Conservation (phyloP, 179 eudicot genomes). For the Gypsophila paniculata region DNA sequence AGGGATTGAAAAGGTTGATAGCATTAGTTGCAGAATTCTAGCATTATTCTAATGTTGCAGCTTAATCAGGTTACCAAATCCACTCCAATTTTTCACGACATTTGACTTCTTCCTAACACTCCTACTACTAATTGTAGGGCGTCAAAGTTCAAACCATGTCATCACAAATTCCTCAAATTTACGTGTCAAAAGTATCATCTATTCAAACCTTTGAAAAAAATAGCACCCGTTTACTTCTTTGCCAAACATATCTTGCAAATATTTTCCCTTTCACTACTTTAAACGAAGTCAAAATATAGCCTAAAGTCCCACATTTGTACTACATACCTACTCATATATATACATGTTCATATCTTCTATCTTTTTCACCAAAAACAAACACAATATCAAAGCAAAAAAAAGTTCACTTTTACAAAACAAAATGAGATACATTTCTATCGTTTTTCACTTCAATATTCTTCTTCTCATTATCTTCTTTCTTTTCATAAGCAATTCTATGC, state of each 20-base stretch:
- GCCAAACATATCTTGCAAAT: conserved; percentile 10
- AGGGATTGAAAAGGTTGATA: conserved; percentile 11
- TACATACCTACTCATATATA: conserved; percentile 16
- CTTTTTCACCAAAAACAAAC: background rate
- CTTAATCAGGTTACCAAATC: conserved; percentile 20
- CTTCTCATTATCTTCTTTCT: conserved; percentile 24
- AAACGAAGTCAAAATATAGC: conserved; percentile 19
- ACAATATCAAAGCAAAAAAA: conserved; percentile 5
- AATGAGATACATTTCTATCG: conserved; percentile 14
- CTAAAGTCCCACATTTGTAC: background rate
- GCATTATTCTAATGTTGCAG: background rate
- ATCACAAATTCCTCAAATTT: background rate
- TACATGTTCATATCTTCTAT: background rate
- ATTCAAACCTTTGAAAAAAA: conserved; percentile 29
- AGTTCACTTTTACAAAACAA: background rate
- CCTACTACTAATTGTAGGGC: background rate
- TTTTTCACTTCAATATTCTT: conserved; percentile 13
- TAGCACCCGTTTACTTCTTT: conserved; percentile 27
- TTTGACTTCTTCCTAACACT: conserved; percentile 17
- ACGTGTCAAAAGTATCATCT: conserved; percentile 14
- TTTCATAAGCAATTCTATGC: conserved; percentile 23
- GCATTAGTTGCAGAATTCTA: background rate
- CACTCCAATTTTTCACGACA: conserved; percentile 23
- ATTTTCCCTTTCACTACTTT: conserved; percentile 9
- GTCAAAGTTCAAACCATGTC: conserved; percentile 17